Base-by-base conservation (phyloP, 805 yeast species). In the Candida saitoana region DNA sequence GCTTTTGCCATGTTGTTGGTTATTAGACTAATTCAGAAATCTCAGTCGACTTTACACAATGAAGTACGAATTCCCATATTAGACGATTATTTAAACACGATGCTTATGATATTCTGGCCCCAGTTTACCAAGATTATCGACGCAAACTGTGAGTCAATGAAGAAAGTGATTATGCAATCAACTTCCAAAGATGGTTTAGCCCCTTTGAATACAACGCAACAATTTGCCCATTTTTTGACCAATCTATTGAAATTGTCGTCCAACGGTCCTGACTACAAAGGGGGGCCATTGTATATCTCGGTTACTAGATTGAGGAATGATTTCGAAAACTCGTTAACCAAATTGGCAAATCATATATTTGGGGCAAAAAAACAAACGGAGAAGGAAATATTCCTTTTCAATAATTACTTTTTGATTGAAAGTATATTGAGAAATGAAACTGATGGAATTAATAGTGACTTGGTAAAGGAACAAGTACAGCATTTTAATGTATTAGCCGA, bases 91-190 rank as follows among this genome's bases (percentile, higher is more conserved):
- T 70, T 84, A 48, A 80, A 84, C 50, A 68, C 77, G 12, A 79
- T 84, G 47, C 61, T 82, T 46, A 76, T 87, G 39, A 59, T 75
- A 3, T 64, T 91, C 35, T 93, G 98, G 98, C 96, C 97, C 0
- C 79, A 76, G 44, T 85, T 90, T 54, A 90, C 89, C 53, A 73
- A 71, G 36, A 68, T 87, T 25, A 74, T 90, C 33, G 96, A 89
- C 57, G 64, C 77, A 25, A 87, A 91, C 52, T 83, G 96, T 51
- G 84, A 80, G 16, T 77, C 81, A 38, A 65, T 88, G 58, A 81
- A 84, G 47, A 76, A 71, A 40, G 74, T 74, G 14, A 60, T 60
- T 37, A 69, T 50, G 45, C 74, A 57, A 27, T 37, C 57, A 3
- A 50, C 52, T 15, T 51, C 57, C 22, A 56, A 53, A 19, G 43